Evolutionary conservation across 2,329 filamentous ascomycete genomes (phyloP), one percentile per base, ranked within the genome.

Genomic region (Cryphonectria carpinicola): DNA sequence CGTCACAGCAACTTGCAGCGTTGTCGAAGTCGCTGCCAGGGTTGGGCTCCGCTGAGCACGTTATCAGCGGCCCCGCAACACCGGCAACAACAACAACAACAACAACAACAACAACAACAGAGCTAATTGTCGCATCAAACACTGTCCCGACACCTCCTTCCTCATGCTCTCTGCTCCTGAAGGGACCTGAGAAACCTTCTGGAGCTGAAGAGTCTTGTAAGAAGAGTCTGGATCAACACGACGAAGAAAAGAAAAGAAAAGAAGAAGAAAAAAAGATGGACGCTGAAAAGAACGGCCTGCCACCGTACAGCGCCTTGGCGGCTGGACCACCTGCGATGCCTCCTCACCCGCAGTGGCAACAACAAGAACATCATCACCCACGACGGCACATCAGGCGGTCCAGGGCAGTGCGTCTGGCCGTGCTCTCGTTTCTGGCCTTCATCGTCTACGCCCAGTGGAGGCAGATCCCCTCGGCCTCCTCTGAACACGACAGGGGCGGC

Each of bases 351-450:
- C 66, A 39, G 7, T 62, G 28, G 43, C 66, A 67, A 13, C 70
- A 72, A 52, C 32, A 32, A 32, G 32, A 3, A 32, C 76, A 75
- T 71, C 71, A 69, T 58, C 76, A 75, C 72, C 71, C 76, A 69
- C 79, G 76, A 63, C 74, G 76, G 54, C 75, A 78, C 43, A 68
- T 83, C 49, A 82, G 85, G 67, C 82, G 84, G 52, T 84, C 83
- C 13, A 81, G 84, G 49, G 80, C 78, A 3, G 73, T 87, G 67
- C 82, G 82, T 56, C 75, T 85, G 68, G 76, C 85, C 58, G 81
- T 78, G 8, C 73, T 88, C 7, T 81, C 82, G 11, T 86, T 82
- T 73, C 79, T 89, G n/a, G 79, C 79, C 41, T 86, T 88, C 72
- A 84, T 84, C 68, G 83, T 79, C 52, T 83, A 82, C 71, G 80